Evolutionary conservation across 2,329 filamentous ascomycete genomes (phyloP), one percentile per base, ranked within the genome.

Genomic region (Xenoacremonium recifei): DNA sequence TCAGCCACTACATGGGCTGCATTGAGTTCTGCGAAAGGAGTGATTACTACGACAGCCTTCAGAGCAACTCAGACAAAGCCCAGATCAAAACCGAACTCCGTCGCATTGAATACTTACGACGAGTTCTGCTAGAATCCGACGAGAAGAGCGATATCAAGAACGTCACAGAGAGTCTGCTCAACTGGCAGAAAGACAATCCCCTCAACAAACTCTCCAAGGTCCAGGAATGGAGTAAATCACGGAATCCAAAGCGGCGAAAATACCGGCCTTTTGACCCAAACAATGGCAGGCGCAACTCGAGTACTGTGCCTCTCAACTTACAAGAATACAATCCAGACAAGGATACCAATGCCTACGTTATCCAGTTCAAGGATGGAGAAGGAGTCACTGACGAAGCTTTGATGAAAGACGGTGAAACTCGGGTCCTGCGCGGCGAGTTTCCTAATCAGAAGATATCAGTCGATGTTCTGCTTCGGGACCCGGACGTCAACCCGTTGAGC

Each of bases 381-480:
- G 37, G 37, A 6, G 10, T 3, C 15, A 40, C 37, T 5, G 17
- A 40, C 25, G 21, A 20, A 10, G 15, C 29, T 6, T 6, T 11
- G 6, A 17, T 27, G 11, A 3, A 17, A 10, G 16, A 33, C 17
- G 37, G 37, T 3, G 17, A 25, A 9, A 18, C 17, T 10, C 12
- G 13, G 7, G 13, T 40, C 5, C 34, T 21, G 29, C 25, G 25
- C 19, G 29, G 18, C 20, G 34, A 34, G 18, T 40, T 40, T 16
- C 37, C 37, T 5, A 40, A 40, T 17, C 37, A 40, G 20, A 40
- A 40, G 29, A 34, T 40, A 6, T 40, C 37, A n/a, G 30, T 40
- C 12, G 17, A 40, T 21, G 18, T 11, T 16, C 20, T 40, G 18
- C 29, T 40, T 10, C 29, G 33, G n/a, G 37, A 40, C 25, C 12